These are phyloP conservation scores for Tuber magnatum DNA, from an alignment of 495 filamentous ascomycete genomes.

Conservation along the genomic window DNA sequence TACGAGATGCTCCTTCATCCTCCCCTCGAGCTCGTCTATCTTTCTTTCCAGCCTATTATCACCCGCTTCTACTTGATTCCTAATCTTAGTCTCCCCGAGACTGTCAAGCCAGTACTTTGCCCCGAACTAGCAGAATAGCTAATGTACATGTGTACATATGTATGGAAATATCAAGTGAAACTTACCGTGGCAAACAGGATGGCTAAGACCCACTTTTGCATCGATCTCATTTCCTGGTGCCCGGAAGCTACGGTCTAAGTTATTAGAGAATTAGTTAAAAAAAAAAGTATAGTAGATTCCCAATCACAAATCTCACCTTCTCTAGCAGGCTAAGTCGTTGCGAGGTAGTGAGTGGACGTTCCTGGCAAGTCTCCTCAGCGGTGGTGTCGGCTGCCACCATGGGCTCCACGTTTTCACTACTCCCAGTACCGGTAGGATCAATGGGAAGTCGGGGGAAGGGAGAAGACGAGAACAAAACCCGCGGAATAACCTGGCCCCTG, in stretches of 20 bases:
- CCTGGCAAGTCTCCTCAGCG: background rate
- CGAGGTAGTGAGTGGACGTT: background rate
- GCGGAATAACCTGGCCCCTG: background rate
- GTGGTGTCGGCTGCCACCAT: background rate
- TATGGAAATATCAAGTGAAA: background rate
- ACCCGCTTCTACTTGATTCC: background rate
- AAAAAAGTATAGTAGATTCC: background rate
- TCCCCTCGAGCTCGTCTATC: background rate
- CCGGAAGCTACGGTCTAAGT: background rate
- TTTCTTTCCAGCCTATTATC: background rate
- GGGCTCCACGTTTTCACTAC: background rate
- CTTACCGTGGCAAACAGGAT: background rate
- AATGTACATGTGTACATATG: background rate
- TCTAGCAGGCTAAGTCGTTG: background rate
- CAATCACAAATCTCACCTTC: background rate
- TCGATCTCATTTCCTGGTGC: background rate
- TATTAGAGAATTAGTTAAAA: background rate
- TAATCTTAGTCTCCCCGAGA: background rate
- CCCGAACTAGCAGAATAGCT: background rate
- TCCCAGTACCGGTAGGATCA: background rate
- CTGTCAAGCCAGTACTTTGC: background rate
- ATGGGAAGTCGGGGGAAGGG: background rate
- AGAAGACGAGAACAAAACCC: background rate
- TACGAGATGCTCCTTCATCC: background rate
- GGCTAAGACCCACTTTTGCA: background rate